Evolutionary conservation across 805 yeast species (phyloP), one percentile per base, ranked within the genome.

Genomic region (Saturnispora zaruensis): DNA sequence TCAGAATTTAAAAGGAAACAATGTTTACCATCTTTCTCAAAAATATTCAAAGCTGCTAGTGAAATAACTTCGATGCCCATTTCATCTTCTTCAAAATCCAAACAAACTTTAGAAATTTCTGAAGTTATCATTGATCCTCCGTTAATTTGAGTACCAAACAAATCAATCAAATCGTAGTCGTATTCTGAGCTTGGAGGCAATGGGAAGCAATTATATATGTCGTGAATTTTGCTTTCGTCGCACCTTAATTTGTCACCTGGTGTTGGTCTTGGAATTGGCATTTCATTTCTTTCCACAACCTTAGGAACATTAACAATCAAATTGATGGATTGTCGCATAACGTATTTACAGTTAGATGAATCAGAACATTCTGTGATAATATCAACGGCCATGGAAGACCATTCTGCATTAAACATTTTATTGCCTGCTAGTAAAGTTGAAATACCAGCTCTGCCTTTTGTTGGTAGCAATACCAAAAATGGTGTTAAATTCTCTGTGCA

Each of bases 401-500:
- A 93, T 54, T 82, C 80, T 0, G 96, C 81, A 60, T 89, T 96
- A 65, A 89, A 93, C 7, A 88, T 77, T 60, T 82, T 82, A 63
- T 88, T 96, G 18, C 99, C 98, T 58, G 89, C 95, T 23, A 93
- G 70, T 40, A 91, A 70, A 0, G 95, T 77, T 0, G 96, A 78
- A 37, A 93, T 70, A 2, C 99, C 99, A 0, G 95, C 81, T 63
- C 82, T 84, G 2, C 96, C 97, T 61, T 87, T 83, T 9, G 97
- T 86, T 3, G 99, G 98, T 26, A 93, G 73, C 53, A 93, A 71
- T 62, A 89, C 90, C 54, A 93, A 66, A 57, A 91, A 88, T 0
- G 99, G 98, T 0, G 99, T 91, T 61, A 93, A 73, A 67, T 93
- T 93, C 65, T 93, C 99, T 0, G 99, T 93, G 66, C 99, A 93